Evolutionary conservation across 106 monocot genomes (phyloP).

Genomic region (Apostasia shenzhenica): DNA sequence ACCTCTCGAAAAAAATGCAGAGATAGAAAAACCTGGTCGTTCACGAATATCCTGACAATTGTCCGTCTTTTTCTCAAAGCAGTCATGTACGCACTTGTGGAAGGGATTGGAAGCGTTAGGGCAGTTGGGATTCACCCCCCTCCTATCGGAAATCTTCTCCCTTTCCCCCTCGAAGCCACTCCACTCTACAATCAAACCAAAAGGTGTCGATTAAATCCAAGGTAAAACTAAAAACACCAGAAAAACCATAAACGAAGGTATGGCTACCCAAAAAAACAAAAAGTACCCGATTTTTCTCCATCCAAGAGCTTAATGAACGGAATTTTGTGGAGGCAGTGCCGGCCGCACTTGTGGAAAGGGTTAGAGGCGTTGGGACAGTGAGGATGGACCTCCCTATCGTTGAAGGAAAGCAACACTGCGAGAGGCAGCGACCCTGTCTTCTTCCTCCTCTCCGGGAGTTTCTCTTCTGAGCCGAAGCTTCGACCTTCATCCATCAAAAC

Average conservation of each 20-base stretch:
- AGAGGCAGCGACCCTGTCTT: neutral
- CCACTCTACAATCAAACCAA: neutral
- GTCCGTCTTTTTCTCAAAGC: slow-evolving; percentile 3
- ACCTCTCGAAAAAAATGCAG: no score
- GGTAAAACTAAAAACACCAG: slow-evolving; percentile 1
- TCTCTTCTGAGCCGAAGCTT: neutral
- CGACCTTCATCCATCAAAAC: slow-evolving; percentile 1
- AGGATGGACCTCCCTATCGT: slow-evolving; percentile 7
- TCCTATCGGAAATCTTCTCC: slow-evolving; percentile 3
- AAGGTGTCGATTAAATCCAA: neutral
- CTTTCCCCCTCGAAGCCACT: slow-evolving; percentile 2
- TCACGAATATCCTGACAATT: neutral
- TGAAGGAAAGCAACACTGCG: neutral
- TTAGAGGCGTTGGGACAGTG: slow-evolving; percentile 5
- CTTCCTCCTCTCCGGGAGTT: slow-evolving; percentile 3
- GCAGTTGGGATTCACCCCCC: neutral
- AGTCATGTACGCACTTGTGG: slow-evolving; percentile 1
- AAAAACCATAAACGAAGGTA: neutral
- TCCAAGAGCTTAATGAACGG: slow-evolving; percentile 2
- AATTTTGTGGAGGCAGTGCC: slow-evolving; percentile 7
- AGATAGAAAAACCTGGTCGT: neutral
- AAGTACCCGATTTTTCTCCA: slow-evolving; percentile 8
- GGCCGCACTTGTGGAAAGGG: slow-evolving; percentile 5
- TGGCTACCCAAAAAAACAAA: neutral
- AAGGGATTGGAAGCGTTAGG: slow-evolving; percentile 8